Evolutionary conservation across 2,329 filamentous ascomycete species (phyloP).

Genomic region (Alternaria sp.): DNA sequence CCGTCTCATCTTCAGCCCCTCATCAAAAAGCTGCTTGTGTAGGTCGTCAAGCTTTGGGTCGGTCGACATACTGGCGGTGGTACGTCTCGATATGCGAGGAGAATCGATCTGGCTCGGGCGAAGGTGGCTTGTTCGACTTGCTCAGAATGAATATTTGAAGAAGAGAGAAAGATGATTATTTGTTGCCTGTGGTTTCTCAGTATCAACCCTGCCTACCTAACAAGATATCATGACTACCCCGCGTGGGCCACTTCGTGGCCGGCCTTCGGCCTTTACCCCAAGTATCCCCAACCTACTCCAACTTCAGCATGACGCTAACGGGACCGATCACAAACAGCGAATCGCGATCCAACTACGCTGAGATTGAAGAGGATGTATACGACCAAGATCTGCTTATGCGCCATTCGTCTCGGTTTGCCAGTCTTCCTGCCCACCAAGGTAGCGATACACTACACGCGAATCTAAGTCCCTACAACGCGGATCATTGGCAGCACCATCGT

Average conservation of each 20-base stretch:
- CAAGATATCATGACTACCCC: slow-evolving; percentile 12
- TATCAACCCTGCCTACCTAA: background rate
- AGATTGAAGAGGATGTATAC: background rate
- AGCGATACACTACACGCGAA: slow-evolving; percentile 66
- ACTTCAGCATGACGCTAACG: slow-evolving; percentile 3
- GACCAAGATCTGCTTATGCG: slow-evolving; percentile 11
- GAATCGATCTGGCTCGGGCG: background rate
- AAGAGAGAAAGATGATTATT: too few relatives aligned
- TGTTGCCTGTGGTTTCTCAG: background rate
- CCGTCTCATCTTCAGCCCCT: slow-evolving; percentile 68
- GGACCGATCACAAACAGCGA: background rate
- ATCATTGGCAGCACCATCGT: slow-evolving; percentile 62
- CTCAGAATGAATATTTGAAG: too few relatives aligned
- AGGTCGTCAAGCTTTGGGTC: slow-evolving; percentile 53
- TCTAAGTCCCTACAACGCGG: slow-evolving; percentile 63
- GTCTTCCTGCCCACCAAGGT: slow-evolving; percentile 63
- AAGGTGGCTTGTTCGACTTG: background rate
- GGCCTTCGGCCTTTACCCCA: slow-evolving; percentile 33
- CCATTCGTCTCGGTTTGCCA: slow-evolving; percentile 50
- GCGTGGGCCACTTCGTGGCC: slow-evolving; percentile 14
- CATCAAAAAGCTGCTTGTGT: slow-evolving; percentile 67
- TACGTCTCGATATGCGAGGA: background rate
- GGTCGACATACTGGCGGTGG: slow-evolving; percentile 49
- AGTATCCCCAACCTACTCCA: slow-evolving; percentile 35
- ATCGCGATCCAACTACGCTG: background rate